These are phyloP conservation scores for Cladosporium sp. DNA, from an alignment of 2,329 filamentous ascomycete genomes.

Conservation along the genomic window DNA sequence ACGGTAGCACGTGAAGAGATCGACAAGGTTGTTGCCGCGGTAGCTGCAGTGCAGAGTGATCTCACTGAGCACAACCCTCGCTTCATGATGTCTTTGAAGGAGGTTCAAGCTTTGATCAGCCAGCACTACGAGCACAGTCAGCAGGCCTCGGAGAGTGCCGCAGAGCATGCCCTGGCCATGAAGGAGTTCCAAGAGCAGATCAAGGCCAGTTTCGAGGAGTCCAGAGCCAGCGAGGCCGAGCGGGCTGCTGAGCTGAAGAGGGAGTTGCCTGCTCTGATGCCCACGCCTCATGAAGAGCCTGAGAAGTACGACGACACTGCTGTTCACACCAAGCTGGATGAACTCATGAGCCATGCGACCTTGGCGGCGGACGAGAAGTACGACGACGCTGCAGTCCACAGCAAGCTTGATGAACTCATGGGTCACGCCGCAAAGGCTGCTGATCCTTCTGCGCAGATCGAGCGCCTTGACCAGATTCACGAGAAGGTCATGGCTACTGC, in stretches of 20 bases:
- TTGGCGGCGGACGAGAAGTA: constrained; percentile 59
- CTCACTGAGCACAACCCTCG: constrained; percentile 83
- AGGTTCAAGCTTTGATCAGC: constrained; percentile 78
- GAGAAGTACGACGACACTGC: constrained; percentile 61
- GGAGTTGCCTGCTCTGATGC: constrained; percentile 47
- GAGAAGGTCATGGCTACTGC: constrained; percentile 82
- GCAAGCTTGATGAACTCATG: constrained; percentile 55
- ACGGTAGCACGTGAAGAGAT: constrained; percentile 80
- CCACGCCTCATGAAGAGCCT: constrained; percentile 40
- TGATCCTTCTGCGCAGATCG: constrained; percentile 72
- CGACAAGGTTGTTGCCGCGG: constrained; percentile 68
- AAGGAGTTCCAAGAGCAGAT: constrained; percentile 46
- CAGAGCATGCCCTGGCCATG: constrained; percentile 43
- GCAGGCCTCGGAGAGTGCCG: constrained; percentile 43
- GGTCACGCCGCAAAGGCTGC: constrained; percentile 65
- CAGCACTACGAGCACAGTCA: constrained; percentile 90
- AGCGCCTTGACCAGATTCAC: constrained; percentile 85
- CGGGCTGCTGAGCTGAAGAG: constrained; percentile 46
- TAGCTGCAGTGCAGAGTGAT: constrained; percentile 75
- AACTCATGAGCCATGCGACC: constrained; percentile 57
- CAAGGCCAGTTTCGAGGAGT: constrained; percentile 45
- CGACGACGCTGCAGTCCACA: constrained; percentile 54
- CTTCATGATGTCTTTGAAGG: constrained; percentile 80
- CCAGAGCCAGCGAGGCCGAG: constrained; percentile 41
- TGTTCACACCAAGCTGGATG: constrained; percentile 48